A percentile compares a stretch with the other conserved stretches of the same genome.
phyloP scores from a whole-genome alignment of 306 rosid species.

The Abrus precatorius region DNA sequence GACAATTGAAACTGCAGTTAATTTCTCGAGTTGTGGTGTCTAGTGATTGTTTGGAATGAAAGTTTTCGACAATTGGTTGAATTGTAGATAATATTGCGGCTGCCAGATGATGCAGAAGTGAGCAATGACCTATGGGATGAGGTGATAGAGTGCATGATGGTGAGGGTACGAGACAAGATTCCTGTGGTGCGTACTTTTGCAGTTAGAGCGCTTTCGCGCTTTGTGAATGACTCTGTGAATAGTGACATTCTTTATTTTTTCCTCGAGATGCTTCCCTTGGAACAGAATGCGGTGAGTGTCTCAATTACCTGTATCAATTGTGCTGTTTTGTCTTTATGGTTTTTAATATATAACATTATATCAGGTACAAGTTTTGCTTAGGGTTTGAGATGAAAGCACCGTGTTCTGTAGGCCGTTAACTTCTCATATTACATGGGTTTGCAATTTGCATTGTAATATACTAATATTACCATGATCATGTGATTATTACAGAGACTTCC shows the following conservation, averaged over 20 bases:
- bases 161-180: conserved; percentile 76
- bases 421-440: conserved; percentile 1
- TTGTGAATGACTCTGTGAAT: conserved; percentile 81
- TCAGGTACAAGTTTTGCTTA: conserved; percentile 5
- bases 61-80: conserved; percentile 6
- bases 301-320: conserved; percentile 25
- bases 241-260: conserved; percentile 82
- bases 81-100: conserved; percentile 84
- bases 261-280: conserved; percentile 76
- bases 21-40: neutral
- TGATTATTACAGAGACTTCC: neutral
- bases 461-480: neutral
- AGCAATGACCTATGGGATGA: conserved; percentile 88
- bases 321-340: neutral
- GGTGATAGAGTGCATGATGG: conserved; percentile 85
- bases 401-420: neutral
- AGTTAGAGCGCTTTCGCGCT: conserved; percentile 94
- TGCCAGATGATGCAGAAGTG: conserved; percentile 96
- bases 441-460: neutral
- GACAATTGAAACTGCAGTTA: neutral
- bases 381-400: neutral
- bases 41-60: conserved; percentile 2
- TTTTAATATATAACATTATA: conserved; percentile 10
- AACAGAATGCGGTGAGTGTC: conserved; percentile 79
- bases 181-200: conserved; percentile 83